Evolutionary conservation across 352 stramenopile species (phyloP).

Genomic region (Phytophthora macrochlamydospora): DNA sequence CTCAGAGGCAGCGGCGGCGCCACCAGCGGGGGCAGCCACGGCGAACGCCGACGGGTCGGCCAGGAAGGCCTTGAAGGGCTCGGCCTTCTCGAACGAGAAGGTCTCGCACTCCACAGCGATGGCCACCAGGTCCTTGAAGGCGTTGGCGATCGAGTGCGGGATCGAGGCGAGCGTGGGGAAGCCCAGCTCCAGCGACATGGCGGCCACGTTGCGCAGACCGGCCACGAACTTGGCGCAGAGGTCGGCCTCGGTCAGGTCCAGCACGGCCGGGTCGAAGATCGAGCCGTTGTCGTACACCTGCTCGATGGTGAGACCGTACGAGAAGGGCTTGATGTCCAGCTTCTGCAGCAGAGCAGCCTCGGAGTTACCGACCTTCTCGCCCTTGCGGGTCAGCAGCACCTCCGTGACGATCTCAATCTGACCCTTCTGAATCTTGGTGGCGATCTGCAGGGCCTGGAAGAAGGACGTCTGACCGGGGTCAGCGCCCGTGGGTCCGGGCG

Average conservation of each 20-base stretch:
- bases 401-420: conserved; percentile 99
- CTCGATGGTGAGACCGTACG: conserved; percentile 97
- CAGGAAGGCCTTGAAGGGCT: conserved; percentile 97
- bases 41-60: conserved; percentile 95
- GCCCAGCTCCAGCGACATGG: conserved; percentile 95
- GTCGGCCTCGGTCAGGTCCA: conserved; percentile 98
- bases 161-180: conserved; percentile 98
- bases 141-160: conserved; percentile 99
- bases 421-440: conserved; percentile 99
- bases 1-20: conserved; percentile 64
- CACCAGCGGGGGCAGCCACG: conserved; percentile 84
- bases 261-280: conserved; percentile 98
- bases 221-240: conserved; percentile 96
- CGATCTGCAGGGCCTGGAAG: conserved; percentile 99
- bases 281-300: conserved; percentile 99
- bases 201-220: conserved; percentile 94
- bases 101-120: conserved; percentile 95
- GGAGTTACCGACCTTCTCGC: conserved; percentile 98
- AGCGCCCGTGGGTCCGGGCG: conserved; percentile 96
- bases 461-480: conserved; percentile 99
- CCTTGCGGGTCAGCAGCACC: conserved; percentile 94
- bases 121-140: conserved; percentile 97
- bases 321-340: conserved; percentile 99
- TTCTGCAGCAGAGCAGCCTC: conserved; percentile 98
- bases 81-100: conserved; percentile 98